phyloP scores from a whole-genome alignment of 345 rosid species.

The Psidium friedrichsthalianum region DNA sequence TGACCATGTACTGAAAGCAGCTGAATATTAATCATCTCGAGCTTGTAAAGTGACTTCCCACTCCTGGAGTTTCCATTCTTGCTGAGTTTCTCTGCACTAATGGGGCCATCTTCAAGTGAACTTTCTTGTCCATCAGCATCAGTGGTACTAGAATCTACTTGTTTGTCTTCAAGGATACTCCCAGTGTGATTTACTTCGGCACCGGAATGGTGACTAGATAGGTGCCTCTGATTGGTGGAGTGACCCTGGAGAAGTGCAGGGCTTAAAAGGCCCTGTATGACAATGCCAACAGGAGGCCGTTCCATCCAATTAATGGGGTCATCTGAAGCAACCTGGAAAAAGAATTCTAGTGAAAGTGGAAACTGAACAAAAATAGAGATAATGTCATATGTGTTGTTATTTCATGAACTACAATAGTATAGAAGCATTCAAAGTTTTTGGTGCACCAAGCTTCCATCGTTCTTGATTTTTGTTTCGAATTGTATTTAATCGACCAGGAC shows the following conservation, averaged over 20 bases:
- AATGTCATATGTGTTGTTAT: background rate
- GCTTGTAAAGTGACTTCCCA: constrained; percentile 63
- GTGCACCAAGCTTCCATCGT: background rate
- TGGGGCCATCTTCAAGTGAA: constrained; percentile 22
- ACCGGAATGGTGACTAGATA: constrained; percentile 22
- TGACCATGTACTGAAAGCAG: constrained; percentile 69
- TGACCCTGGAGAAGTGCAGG: constrained; percentile 68
- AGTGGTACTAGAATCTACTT: constrained; percentile 24
- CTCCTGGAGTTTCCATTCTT: constrained; percentile 25
- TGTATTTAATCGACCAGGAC: background rate
- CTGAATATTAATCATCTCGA: constrained; percentile 73
- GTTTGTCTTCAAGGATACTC: constrained; percentile 18
- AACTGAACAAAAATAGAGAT: background rate
- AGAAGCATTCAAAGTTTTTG: background rate
- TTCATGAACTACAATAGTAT: background rate
- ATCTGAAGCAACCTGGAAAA: constrained; percentile 60
- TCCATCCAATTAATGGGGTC: constrained; percentile 85
- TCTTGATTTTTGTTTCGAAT: background rate
- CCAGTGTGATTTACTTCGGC: constrained; percentile 19
- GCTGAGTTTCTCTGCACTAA: constrained; percentile 19
- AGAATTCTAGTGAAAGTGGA: constrained; percentile 3
- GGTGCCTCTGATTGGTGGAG: constrained; percentile 50
- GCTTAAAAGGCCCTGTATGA: constrained; percentile 73
- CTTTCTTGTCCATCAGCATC: constrained; percentile 23
- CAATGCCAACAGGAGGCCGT: constrained; percentile 78